Evolutionary conservation across 805 yeast species (phyloP).

Genomic region (Grigorovia yakushimaensis): DNA sequence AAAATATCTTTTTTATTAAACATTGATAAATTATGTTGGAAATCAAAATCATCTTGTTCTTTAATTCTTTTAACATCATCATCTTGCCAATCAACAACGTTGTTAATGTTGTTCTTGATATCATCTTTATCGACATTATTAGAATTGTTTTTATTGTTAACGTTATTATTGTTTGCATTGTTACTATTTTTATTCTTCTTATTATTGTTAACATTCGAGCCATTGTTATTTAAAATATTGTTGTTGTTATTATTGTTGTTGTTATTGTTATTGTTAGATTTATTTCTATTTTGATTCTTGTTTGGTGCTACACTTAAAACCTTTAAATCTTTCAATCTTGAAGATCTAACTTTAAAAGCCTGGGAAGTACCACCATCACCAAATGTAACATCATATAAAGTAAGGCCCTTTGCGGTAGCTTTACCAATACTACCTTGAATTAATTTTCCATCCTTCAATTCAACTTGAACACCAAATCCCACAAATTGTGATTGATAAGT

Average conservation of each 20-base stretch:
- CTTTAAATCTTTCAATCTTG: constrained; percentile 28
- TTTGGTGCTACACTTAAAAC: constrained; percentile 21
- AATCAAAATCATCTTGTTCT: constrained; percentile 64
- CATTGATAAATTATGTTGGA: constrained; percentile 67
- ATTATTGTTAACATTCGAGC: constrained; percentile 1
- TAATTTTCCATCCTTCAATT: constrained; percentile 33
- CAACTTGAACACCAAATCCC: constrained; percentile 38
- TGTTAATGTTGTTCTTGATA: constrained; percentile 30
- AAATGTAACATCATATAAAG: constrained; percentile 31
- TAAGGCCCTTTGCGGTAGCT: constrained; percentile 32
- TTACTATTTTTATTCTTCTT: constrained; percentile 1
- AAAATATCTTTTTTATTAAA: constrained; percentile 77
- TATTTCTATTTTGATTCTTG: constrained; percentile 17
- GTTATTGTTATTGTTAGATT: constrained; percentile 14
- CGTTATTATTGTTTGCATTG: constrained; percentile 12
- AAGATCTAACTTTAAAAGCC: constrained; percentile 27
- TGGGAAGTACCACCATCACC: constrained; percentile 25
- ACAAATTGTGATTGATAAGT: constrained; percentile 32
- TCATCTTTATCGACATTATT: constrained; percentile 2
- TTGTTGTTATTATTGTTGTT: constrained; percentile 7
- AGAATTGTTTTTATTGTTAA: constrained; percentile 1
- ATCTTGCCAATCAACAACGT: constrained; percentile 36
- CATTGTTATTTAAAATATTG: constrained; percentile 7
- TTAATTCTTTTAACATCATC: constrained; percentile 42
- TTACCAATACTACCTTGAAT: constrained; percentile 36